A percentile compares a stretch with the other conserved stretches of the same genome.
These are phyloP conservation scores for Teratosphaeria destructans DNA, from an alignment of 2,329 filamentous ascomycete genomes.

Conservation along the genomic window DNA sequence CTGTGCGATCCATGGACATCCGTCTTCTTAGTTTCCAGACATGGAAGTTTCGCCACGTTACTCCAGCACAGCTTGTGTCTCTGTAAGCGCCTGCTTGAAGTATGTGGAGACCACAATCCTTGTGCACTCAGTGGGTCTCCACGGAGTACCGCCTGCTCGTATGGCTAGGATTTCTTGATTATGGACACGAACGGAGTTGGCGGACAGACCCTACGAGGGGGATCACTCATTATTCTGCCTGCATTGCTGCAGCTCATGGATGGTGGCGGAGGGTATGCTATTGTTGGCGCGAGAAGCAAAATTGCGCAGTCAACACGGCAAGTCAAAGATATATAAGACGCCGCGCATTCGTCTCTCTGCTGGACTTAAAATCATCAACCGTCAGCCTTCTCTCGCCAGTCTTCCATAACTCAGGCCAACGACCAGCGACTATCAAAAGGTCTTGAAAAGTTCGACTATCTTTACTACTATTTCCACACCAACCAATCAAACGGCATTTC, in stretches of 20 bases:
- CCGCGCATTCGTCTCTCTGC: background rate
- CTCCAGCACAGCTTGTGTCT: no score
- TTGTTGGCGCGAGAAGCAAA: background rate
- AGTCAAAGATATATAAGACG: background rate
- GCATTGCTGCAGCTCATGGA: background rate
- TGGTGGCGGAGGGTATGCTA: background rate
- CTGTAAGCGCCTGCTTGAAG: background rate
- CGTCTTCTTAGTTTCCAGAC: no score
- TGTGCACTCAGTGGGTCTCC: background rate
- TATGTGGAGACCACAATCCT: background rate
- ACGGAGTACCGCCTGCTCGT: background rate
- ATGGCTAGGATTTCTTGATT: background rate
- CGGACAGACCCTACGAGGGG: background rate
- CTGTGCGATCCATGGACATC: no score
- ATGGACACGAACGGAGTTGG: background rate
- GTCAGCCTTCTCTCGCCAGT: no score
- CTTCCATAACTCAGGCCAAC: no score
- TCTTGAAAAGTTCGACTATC: background rate
- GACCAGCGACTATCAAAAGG: no score
- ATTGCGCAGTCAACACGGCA: background rate
- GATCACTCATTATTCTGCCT: background rate
- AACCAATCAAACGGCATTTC: background rate
- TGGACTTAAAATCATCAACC: no score
- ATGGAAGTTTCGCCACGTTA: no score
- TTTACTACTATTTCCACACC: background rate